phyloP scores from a whole-genome alignment of 1,284 basidiomycete genomes.

The Ceratobasidium sp. region DNA sequence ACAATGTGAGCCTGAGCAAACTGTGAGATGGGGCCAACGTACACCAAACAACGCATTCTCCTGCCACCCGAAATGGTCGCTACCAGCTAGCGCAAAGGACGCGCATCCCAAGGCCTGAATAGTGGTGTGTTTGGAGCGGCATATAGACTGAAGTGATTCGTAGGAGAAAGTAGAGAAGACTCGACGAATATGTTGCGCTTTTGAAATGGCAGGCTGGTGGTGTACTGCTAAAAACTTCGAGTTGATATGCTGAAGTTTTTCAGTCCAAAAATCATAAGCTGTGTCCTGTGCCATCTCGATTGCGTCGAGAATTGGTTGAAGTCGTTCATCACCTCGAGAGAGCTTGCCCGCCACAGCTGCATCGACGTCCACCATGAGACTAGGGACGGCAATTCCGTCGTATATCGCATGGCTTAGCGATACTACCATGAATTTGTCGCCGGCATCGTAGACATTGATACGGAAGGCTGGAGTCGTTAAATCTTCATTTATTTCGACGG shows the following conservation, averaged over 20 bases:
- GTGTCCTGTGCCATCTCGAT: background rate
- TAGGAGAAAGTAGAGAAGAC: constrained; percentile 13
- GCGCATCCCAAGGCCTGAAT: constrained; percentile 63
- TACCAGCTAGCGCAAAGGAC: constrained; percentile 58
- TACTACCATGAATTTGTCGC: constrained; percentile 30
- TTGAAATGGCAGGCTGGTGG: background rate
- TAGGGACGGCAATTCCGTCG: constrained; percentile 35
- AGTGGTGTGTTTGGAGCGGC: constrained; percentile 57
- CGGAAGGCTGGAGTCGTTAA: constrained; percentile 29
- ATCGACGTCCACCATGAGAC: constrained; percentile 25
- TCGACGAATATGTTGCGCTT: constrained; percentile 14
- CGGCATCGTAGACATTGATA: constrained; percentile 25
- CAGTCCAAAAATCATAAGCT: constrained; percentile 26
- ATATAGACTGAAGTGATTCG: constrained; percentile 20
- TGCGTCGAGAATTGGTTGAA: constrained; percentile 31
- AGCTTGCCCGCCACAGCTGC: background rate
- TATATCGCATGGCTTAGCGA: constrained; percentile 38
- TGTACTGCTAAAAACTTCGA: background rate
- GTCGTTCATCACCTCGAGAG: background rate
- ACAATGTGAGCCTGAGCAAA: background rate
- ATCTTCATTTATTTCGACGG: constrained; percentile 29
- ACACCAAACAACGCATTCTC: constrained; percentile 30
- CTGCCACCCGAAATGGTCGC: constrained; percentile 27
- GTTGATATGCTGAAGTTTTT: constrained; percentile 23
- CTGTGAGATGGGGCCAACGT: background rate